Conservation (phyloP, 1,139 yeast genomes). For the Geotrichum klebahnii region DNA sequence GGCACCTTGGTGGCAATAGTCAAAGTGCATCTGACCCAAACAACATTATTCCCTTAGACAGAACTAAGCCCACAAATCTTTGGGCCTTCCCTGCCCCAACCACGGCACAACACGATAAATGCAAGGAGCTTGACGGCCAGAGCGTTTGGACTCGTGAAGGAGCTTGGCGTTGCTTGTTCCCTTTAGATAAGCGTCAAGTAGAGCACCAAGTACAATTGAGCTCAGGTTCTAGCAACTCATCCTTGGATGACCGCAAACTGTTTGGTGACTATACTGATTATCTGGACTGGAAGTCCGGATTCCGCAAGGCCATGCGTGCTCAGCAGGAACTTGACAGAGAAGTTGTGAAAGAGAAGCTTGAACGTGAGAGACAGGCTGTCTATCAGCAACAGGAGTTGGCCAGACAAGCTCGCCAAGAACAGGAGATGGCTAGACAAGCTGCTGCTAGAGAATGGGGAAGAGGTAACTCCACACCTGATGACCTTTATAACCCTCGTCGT, state of each 20-base stretch:
- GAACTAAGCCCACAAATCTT: conserved; percentile 16
- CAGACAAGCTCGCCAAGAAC: neutral
- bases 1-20: neutral
- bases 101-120: conserved; percentile 54
- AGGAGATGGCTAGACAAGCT: no score
- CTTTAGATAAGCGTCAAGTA: conserved; percentile 33
- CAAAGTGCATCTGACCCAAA: conserved; percentile 1
- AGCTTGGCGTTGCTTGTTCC: conserved; percentile 84
- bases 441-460: no score
- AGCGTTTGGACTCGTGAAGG: conserved; percentile 77
- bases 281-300: conserved; percentile 20
- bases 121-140: conserved; percentile 60
- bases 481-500: neutral
- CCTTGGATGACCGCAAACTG: neutral
- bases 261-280: conserved; percentile 19
- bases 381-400: neutral
- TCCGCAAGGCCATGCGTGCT: conserved; percentile 14
- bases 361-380: neutral
- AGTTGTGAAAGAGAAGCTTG: neutral
- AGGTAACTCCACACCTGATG: no score
- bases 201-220: conserved; percentile 1
- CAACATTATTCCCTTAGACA: conserved; percentile 19
- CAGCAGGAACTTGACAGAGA: neutral
- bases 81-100: conserved; percentile 63
- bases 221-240: neutral